phyloP scores from a whole-genome alignment of 352 stramenopile genomes.

The Aphanomyces stellatus region DNA sequence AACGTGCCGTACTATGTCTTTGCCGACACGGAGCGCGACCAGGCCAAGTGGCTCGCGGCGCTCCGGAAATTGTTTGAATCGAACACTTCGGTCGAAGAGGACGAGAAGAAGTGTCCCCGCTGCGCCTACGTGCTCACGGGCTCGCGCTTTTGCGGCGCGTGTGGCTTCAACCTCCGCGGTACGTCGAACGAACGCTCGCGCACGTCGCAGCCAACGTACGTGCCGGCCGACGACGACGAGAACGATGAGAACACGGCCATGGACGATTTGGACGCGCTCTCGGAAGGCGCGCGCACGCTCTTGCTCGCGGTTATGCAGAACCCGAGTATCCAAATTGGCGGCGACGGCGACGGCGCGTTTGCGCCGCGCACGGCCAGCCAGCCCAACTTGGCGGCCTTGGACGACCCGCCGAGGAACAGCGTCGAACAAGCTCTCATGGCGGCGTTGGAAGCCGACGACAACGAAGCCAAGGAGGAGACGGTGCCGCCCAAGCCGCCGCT shows the following conservation, averaged over 20 bases:
- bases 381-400: no score
- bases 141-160: slow-evolving; percentile 81
- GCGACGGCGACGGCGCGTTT: slow-evolving; percentile 44
- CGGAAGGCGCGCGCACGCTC: slow-evolving; percentile 73
- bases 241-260: slow-evolving; percentile 71
- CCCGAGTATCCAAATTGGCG: slow-evolving; percentile 62
- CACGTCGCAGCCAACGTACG: slow-evolving; percentile 1
- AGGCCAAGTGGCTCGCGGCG: slow-evolving; percentile 83
- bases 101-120: slow-evolving; percentile 73
- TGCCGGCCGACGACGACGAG: slow-evolving; percentile 23
- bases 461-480: not conserved
- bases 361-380: slow-evolving; percentile 29
- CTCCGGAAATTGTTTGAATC: slow-evolving; percentile 53
- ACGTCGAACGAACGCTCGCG: slow-evolving; percentile 49
- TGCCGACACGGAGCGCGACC: slow-evolving; percentile 80
- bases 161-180: slow-evolving; percentile 77
- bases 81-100: slow-evolving; percentile 48
- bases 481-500: not conserved
- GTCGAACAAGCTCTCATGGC: slow-evolving; percentile 1
- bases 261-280: slow-evolving; percentile 80
- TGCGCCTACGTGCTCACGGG: slow-evolving; percentile 78
- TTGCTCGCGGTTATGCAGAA: slow-evolving; percentile 84
- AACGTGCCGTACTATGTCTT: slow-evolving; percentile 88
- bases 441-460: not conserved
- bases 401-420: no score